Percentiles rank a stretch among this genome's conserved stretches.
These are phyloP conservation scores for Neolentinus lepideus DNA, from an alignment of 1,284 basidiomycete genomes.

Conservation along the genomic window DNA sequence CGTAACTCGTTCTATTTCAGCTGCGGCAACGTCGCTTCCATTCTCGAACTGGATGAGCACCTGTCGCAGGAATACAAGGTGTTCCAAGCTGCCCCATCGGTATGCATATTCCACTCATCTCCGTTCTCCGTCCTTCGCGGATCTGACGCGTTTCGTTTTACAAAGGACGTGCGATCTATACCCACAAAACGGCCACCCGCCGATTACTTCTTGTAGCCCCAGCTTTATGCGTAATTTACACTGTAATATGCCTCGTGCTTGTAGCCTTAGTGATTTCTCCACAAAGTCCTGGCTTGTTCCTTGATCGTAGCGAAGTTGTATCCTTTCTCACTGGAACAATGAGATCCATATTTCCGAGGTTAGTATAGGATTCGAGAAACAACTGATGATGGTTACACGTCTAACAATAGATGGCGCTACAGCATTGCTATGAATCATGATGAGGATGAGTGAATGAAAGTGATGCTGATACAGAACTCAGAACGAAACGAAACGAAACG, in stretches of 20 bases:
- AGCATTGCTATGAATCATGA: background rate
- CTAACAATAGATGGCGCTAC: background rate
- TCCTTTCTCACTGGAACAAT: background rate
- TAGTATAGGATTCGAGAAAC: background rate
- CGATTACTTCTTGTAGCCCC: conserved; percentile 66
- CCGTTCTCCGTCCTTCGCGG: conserved; percentile 16
- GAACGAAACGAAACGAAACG: background rate
- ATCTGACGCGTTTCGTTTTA: conserved; percentile 1
- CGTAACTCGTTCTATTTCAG: conserved; percentile 28
- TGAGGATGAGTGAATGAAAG: background rate
- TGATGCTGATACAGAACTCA: background rate
- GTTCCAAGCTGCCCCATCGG: conserved; percentile 72
- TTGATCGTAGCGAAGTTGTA: background rate
- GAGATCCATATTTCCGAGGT: background rate
- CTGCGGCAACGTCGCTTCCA: conserved; percentile 92
- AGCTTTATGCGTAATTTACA: background rate
- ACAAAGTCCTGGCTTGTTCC: background rate
- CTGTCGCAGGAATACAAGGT: conserved; percentile 90
- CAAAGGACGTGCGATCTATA: conserved; percentile 77
- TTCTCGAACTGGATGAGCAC: conserved; percentile 88
- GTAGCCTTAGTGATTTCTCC: background rate
- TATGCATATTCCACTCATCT: conserved; percentile 26
- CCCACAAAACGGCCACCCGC: conserved; percentile 86
- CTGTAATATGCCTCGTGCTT: background rate
- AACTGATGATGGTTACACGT: background rate